phyloP scores from a whole-genome alignment of 768 basidiomycete genomes.

The Agrocybe praecox region DNA sequence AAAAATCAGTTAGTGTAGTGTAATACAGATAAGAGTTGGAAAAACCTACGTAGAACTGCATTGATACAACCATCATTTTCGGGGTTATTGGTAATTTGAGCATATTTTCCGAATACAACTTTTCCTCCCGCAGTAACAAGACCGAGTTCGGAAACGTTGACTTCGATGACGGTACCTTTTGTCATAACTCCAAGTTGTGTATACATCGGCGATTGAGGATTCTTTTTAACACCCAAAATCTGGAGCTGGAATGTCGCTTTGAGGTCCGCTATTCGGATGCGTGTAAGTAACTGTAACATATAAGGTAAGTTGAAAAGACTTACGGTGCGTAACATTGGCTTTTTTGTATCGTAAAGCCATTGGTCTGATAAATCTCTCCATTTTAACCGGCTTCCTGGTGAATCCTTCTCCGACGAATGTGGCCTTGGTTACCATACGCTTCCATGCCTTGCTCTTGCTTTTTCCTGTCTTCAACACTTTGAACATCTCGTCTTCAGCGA shows the following conservation, averaged over 20 bases:
- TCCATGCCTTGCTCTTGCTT: conserved; percentile 95
- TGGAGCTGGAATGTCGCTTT: conserved; percentile 99
- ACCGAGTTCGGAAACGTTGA: conserved; percentile 98
- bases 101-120: conserved; percentile 91
- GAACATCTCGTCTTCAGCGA: conserved; percentile 99
- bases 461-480: conserved; percentile 99
- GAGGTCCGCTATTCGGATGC: conserved; percentile 69
- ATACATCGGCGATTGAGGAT: conserved; percentile 98
- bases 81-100: conserved; percentile 92
- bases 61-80: conserved; percentile 98
- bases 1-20: conserved; percentile 1
- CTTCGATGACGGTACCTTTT: conserved; percentile 97
- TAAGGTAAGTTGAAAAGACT: conserved; percentile 22
- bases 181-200: conserved; percentile 96
- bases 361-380: conserved; percentile 97
- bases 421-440: conserved; percentile 99
- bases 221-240: conserved; percentile 98
- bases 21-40: conserved; percentile 33
- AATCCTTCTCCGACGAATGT: conserved; percentile 99
- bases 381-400: conserved; percentile 97
- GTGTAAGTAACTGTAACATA: not conserved
- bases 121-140: conserved; percentile 98
- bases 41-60: conserved; percentile 72
- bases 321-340: conserved; percentile 98
- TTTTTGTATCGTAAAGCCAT: conserved; percentile 98